These are phyloP conservation scores for Herpetospermum pedunculosum DNA, from an alignment of 306 rosid genomes.

Conservation along the genomic window DNA sequence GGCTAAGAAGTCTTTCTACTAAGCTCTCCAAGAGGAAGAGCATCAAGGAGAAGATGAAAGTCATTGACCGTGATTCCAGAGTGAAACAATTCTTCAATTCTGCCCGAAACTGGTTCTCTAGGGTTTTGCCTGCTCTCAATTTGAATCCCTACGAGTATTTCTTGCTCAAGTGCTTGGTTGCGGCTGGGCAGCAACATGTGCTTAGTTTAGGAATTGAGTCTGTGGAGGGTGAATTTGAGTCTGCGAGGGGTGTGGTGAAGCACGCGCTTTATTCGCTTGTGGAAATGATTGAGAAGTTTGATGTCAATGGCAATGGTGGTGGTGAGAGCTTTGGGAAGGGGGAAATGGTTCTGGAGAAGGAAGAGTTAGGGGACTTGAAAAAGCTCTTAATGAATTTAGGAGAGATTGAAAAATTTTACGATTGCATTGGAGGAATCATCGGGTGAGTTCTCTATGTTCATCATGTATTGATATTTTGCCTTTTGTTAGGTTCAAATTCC, in stretches of 20 bases:
- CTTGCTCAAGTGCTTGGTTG: conserved; percentile 69
- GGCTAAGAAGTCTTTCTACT: conserved; percentile 43
- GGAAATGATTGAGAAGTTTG: conserved; percentile 66
- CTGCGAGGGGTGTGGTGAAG: conserved; percentile 41
- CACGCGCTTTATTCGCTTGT: conserved; percentile 56
- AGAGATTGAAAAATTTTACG: conserved; percentile 67
- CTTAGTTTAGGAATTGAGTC: conserved; percentile 31
- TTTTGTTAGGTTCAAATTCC: not conserved
- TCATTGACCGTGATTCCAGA: conserved; percentile 48
- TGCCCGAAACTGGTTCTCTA: conserved; percentile 13
- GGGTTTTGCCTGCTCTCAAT: conserved; percentile 25
- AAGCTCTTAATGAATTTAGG: conserved; percentile 45
- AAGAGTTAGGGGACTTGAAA: conserved; percentile 46
- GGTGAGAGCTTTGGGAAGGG: conserved; percentile 22
- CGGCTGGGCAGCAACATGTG: conserved; percentile 76
- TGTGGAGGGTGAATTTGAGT: conserved; percentile 19
- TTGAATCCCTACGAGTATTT: conserved; percentile 28
- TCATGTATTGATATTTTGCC: not conserved
- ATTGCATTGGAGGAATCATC: conserved; percentile 90
- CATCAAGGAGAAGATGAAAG: conserved; percentile 28
- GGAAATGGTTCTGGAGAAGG: conserved; percentile 31
- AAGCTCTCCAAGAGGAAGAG: conserved; percentile 25
- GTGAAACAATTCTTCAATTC: conserved; percentile 52
- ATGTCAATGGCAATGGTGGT: conserved; percentile 18
- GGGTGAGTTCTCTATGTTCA: conserved; percentile 43